Conservation (phyloP, 352 stramenopile species). For the Pythium biforme region DNA sequence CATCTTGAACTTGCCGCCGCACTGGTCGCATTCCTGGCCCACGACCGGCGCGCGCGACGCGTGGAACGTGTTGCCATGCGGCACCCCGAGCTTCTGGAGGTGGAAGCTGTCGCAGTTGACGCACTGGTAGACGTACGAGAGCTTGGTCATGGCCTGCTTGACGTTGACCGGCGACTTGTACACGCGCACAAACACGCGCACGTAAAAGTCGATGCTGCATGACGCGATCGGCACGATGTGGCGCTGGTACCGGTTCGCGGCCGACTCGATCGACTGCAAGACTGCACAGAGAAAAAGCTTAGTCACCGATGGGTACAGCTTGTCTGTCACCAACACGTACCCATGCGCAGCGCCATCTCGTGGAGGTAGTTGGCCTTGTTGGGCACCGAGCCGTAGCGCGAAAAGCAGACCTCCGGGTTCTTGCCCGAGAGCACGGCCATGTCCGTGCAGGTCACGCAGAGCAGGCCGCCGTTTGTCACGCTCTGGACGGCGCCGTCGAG, state of each 20-base stretch:
- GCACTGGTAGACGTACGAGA: constrained; percentile 89
- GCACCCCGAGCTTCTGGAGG: constrained; percentile 91
- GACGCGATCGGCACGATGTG: constrained; percentile 97
- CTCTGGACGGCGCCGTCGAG: constrained; percentile 97
- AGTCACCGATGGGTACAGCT: not conserved
- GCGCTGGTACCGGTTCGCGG: constrained; percentile 94
- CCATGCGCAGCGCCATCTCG: constrained; percentile 86
- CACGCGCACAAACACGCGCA: constrained; percentile 99
- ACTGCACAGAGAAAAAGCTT: constrained; percentile 40
- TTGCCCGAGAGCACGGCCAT: constrained; percentile 93
- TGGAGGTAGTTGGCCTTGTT: constrained; percentile 90
- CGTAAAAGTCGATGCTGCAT: constrained; percentile 99
- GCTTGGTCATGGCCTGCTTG: constrained; percentile 92
- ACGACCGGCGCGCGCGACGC: constrained; percentile 74
- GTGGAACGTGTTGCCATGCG: constrained; percentile 85
- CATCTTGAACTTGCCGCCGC: constrained; percentile 86
- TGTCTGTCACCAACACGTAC: constrained; percentile 25
- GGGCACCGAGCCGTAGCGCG: constrained; percentile 76
- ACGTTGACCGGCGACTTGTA: constrained; percentile 95
- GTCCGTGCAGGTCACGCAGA: constrained; percentile 99
- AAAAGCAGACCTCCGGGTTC: constrained; percentile 89
- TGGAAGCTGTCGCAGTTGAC: constrained; percentile 98
- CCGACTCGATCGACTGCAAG: constrained; percentile 94
- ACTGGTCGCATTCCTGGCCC: constrained; percentile 75
- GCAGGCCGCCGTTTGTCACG: constrained; percentile 93